Evolutionary conservation across 441 rosid species (phyloP).

Genomic region (Monsonia emarginata): DNA sequence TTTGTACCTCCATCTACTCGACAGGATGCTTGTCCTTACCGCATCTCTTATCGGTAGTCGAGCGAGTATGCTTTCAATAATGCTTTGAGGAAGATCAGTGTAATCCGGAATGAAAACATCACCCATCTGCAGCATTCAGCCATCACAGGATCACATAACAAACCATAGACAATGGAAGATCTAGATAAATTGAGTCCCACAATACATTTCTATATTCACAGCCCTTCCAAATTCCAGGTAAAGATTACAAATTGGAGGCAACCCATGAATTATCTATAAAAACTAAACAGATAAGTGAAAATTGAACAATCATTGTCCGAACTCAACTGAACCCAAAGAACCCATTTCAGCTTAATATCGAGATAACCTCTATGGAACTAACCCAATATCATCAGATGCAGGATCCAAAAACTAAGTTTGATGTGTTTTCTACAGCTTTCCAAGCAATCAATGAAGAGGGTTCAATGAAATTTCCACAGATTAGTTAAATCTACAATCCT

Average conservation of each 20-base stretch:
- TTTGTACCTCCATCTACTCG: slow-evolving; percentile 71
- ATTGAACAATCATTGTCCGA: not conserved
- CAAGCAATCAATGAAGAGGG: not conserved
- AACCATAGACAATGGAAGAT: not conserved
- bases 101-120: slow-evolving; percentile 31
- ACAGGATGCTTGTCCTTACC: slow-evolving; percentile 56
- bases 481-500: not conserved
- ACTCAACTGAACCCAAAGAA: not conserved
- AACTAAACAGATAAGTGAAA: not conserved
- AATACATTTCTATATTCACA: not conserved
- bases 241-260: not conserved
- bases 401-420: not conserved
- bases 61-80: slow-evolving; percentile 58
- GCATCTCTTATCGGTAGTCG: slow-evolving; percentile 63
- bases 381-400: too few species aligned
- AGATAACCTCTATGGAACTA: not conserved
- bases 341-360: not conserved
- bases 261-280: not conserved
- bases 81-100: slow-evolving; percentile 58
- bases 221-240: not conserved
- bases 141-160: not conserved
- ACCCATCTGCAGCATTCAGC: slow-evolving; percentile 31
- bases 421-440: not conserved
- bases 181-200: not conserved
- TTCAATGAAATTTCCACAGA: not conserved